Evolutionary conservation across 108 stramenopile species (phyloP).

Genomic region (Nitzschia sp.): DNA sequence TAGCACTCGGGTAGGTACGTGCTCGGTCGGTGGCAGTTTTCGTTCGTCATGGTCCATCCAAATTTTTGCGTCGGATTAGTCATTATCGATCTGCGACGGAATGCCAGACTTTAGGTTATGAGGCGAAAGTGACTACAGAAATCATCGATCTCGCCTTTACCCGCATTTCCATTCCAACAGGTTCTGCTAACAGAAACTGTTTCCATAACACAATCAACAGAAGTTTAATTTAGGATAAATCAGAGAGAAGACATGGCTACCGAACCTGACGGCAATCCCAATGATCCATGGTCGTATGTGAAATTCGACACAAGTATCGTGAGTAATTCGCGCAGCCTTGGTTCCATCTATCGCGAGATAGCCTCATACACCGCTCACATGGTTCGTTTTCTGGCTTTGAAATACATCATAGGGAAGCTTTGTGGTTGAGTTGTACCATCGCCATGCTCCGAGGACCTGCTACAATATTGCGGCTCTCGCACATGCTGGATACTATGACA

Average conservation of each 20-base stretch:
- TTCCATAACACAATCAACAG: too few species aligned
- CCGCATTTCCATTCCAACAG: too few species aligned
- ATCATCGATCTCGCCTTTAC: too few species aligned
- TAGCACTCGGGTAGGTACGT: too few species aligned
- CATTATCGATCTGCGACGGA: too few species aligned
- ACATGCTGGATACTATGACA: constrained; percentile 90
- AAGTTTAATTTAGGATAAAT: too few species aligned
- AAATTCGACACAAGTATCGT: constrained; percentile 75
- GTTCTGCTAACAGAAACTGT: too few species aligned
- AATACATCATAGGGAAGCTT: constrained; percentile 54
- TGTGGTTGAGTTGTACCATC: constrained; percentile 80
- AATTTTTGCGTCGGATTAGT: not conserved
- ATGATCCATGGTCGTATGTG: constrained; percentile 69
- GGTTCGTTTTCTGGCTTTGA: constrained; percentile 1
- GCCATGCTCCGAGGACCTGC: constrained; percentile 77
- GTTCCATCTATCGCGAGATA: not conserved
- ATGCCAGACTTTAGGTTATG: too few species aligned
- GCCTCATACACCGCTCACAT: not conserved
- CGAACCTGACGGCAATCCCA: constrained; percentile 12
- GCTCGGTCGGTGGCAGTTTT: not conserved
- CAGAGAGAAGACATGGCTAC: not conserved
- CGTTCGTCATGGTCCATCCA: not conserved
- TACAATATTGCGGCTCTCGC: constrained; percentile 90
- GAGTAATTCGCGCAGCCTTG: constrained; percentile 5
- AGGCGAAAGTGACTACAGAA: too few species aligned